phyloP scores from a whole-genome alignment of 441 rosid species.

The Euphorbia celastroides region DNA sequence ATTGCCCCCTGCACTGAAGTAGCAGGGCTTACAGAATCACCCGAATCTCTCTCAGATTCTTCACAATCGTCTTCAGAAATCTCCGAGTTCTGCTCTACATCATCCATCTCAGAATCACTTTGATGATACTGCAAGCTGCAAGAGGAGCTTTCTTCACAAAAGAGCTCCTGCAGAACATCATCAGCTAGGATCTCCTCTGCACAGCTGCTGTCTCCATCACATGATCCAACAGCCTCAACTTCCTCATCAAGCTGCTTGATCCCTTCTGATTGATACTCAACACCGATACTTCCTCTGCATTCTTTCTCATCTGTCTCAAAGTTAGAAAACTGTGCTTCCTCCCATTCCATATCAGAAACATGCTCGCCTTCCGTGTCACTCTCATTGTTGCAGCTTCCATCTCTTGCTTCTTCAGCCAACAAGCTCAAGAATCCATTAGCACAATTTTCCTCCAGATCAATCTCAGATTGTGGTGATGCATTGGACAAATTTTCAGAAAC shows the following conservation, averaged over 20 bases:
- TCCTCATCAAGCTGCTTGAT: slow-evolving; percentile 19
- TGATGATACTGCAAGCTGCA: slow-evolving; percentile 14
- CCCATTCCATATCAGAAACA: slow-evolving; percentile 42
- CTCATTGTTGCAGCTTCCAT: slow-evolving; percentile 12
- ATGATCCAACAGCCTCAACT: slow-evolving; percentile 25
- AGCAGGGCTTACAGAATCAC: neutral
- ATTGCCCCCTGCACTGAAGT: slow-evolving; percentile 11
- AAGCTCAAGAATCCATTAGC: slow-evolving; percentile 7
- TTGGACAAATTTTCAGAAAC: slow-evolving; percentile 9
- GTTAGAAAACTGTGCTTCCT: slow-evolving; percentile 24
- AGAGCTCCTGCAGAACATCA: slow-evolving; percentile 24
- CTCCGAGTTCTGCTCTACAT: slow-evolving; percentile 28
- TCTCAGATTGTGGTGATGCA: slow-evolving; percentile 36
- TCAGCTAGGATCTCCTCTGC: slow-evolving; percentile 26
- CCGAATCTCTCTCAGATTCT: slow-evolving; percentile 20
- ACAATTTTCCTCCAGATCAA: slow-evolving; percentile 29
- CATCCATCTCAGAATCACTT: slow-evolving; percentile 18
- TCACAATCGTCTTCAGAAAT: slow-evolving; percentile 19
- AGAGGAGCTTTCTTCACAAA: slow-evolving; percentile 25
- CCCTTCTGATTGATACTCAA: slow-evolving; percentile 23
- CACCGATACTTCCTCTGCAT: neutral
- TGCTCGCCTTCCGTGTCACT: slow-evolving; percentile 19
- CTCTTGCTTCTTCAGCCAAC: slow-evolving; percentile 11
- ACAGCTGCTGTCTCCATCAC: slow-evolving; percentile 18
- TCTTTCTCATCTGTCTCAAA: slow-evolving; percentile 21